Percentiles rank a stretch among this genome's conserved stretches.
These are phyloP conservation scores for Hymenochaete sp. DNA, from an alignment of 1,284 basidiomycete genomes.

Conservation along the genomic window DNA sequence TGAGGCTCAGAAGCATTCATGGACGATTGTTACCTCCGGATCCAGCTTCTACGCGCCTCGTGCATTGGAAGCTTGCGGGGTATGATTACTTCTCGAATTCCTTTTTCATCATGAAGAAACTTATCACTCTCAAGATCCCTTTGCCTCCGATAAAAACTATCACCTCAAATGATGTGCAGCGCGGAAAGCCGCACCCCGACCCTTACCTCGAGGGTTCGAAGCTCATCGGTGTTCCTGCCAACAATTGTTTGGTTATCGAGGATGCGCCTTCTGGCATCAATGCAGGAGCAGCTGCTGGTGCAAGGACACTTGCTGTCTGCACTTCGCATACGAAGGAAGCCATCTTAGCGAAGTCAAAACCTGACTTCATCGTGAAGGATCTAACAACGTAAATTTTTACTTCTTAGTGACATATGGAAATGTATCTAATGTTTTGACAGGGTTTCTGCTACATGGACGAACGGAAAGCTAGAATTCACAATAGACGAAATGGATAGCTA, in stretches of 20 bases:
- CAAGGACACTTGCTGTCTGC: conserved; percentile 67
- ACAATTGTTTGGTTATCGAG: conserved; percentile 68
- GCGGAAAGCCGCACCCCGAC: conserved; percentile 76
- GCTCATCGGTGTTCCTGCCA: conserved; percentile 39
- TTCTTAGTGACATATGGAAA: conserved; percentile 6
- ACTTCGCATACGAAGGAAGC: conserved; percentile 62
- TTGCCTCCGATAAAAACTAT: conserved; percentile 49
- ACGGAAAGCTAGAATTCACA: conserved; percentile 24
- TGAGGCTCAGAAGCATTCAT: conserved; percentile 23
- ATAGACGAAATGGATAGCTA: conserved; percentile 24
- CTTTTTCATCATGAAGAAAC: too few species aligned
- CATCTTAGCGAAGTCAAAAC: conserved; percentile 36
- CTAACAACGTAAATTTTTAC: conserved; percentile 37
- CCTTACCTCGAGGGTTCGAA: conserved; percentile 65
- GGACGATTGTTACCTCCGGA: conserved; percentile 79
- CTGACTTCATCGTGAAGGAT: conserved; percentile 47
- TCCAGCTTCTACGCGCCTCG: conserved; percentile 57
- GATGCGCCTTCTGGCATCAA: conserved; percentile 75
- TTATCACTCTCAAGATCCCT: too few species aligned
- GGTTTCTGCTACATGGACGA: conserved; percentile 25
- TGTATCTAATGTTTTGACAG: conserved; percentile 16
- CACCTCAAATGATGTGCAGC: conserved; percentile 64
- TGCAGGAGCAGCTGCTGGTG: conserved; percentile 67
- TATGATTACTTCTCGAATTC: too few species aligned
- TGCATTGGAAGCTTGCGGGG: conserved; percentile 50